These are phyloP conservation scores for Laguncularia racemosa DNA, from an alignment of 345 rosid genomes.

Conservation along the genomic window DNA sequence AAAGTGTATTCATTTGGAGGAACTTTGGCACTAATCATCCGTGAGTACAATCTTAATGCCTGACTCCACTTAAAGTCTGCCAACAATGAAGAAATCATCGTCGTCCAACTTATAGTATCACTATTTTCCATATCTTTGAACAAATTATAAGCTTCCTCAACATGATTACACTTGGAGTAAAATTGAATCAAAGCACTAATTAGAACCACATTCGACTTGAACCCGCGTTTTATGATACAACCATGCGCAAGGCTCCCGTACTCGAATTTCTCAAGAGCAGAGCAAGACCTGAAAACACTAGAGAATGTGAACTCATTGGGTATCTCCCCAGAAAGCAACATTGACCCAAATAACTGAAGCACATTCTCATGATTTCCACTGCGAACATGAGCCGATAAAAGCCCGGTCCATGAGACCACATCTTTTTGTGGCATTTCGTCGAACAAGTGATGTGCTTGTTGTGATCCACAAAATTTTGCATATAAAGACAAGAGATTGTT, in stretches of 20 bases:
- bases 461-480: conserved; percentile 25
- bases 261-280: conserved; percentile 31
- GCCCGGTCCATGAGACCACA: conserved; percentile 61
- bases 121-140: conserved; percentile 29
- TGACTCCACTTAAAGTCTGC: conserved; percentile 36
- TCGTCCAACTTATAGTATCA: conserved; percentile 63
- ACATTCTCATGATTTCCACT: conserved; percentile 32
- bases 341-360: conserved; percentile 29
- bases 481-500: conserved; percentile 54
- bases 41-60: conserved; percentile 39
- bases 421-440: conserved; percentile 63
- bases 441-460: conserved; percentile 45
- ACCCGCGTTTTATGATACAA: conserved; percentile 39
- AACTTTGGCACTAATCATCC: conserved; percentile 44
- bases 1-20: conserved; percentile 54
- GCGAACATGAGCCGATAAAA: conserved; percentile 41
- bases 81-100: conserved; percentile 48
- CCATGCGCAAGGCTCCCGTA: conserved; percentile 45
- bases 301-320: conserved; percentile 72
- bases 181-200: conserved; percentile 44
- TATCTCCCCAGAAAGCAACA: conserved; percentile 29
- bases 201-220: conserved; percentile 31
- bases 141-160: conserved; percentile 33
- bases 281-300: conserved; percentile 39
- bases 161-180: conserved; percentile 42